These are phyloP conservation scores for Lactifluus echinatus DNA, from an alignment of 768 basidiomycete genomes.

Conservation along the genomic window DNA sequence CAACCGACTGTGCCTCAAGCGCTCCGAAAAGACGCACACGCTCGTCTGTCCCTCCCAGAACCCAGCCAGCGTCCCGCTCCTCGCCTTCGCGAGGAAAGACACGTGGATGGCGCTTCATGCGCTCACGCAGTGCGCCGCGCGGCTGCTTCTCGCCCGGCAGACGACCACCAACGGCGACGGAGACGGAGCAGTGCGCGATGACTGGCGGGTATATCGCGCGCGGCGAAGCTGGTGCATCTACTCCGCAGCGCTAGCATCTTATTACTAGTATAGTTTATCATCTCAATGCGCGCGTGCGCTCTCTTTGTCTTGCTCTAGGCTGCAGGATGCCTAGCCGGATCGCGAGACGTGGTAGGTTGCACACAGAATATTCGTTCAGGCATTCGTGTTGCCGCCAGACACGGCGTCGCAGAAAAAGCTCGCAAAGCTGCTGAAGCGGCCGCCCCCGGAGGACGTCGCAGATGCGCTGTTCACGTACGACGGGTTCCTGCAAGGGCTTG, in stretches of 20 bases:
- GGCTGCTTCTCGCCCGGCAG: slow-evolving; percentile 46
- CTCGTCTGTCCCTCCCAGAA: slow-evolving; percentile 71
- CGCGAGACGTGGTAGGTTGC: slow-evolving; percentile 60
- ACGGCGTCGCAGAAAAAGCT: slow-evolving; percentile 49
- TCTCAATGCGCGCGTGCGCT: too few relatives aligned
- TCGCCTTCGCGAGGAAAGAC: slow-evolving; percentile 49
- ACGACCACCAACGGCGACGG: slow-evolving; percentile 34
- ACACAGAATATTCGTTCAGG: slow-evolving; percentile 46
- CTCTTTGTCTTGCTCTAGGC: slow-evolving; percentile 21
- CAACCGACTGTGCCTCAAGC: slow-evolving; percentile 64
- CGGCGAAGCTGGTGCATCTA: slow-evolving; percentile 38
- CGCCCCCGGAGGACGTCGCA: slow-evolving; percentile 39
- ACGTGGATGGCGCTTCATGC: slow-evolving; percentile 76
- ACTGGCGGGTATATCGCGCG: slow-evolving; percentile 45
- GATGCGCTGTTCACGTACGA: slow-evolving; percentile 66
- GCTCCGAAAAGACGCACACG: slow-evolving; percentile 56
- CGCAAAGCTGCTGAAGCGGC: slow-evolving; percentile 43
- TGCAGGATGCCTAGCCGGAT: slow-evolving; percentile 44
- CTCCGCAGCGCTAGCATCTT: too few relatives aligned
- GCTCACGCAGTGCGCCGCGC: slow-evolving; percentile 55
- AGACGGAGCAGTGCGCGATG: slow-evolving; percentile 33
- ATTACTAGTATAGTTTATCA: too few relatives aligned
- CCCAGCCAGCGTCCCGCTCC: slow-evolving; percentile 51
- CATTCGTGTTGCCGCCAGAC: slow-evolving; percentile 53
- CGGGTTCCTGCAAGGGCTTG: slow-evolving; percentile 61